phyloP scores from a whole-genome alignment of 208 protist species.

The Wallacemonas sp. region DNA sequence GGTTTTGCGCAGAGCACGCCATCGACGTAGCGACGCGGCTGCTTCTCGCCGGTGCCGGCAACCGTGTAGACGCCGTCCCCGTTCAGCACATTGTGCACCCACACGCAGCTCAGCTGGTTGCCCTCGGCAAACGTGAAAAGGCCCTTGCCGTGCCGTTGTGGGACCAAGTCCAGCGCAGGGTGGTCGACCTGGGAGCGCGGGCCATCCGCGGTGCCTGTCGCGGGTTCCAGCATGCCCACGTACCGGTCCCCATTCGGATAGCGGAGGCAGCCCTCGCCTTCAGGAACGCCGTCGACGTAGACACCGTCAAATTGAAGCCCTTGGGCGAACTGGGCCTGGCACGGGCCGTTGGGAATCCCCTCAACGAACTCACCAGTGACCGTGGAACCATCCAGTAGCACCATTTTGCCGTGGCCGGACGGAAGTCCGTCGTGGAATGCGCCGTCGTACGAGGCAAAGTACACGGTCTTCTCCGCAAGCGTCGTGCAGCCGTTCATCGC shows the following conservation, averaged over 20 bases:
- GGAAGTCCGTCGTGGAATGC: conserved; percentile 43
- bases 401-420: conserved; percentile 47
- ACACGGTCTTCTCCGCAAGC: not conserved
- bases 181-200: not conserved
- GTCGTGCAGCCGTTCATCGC: conserved; percentile 10
- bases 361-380: conserved; percentile 71
- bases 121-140: conserved; percentile 77
- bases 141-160: conserved; percentile 72
- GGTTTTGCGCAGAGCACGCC: conserved; percentile 43
- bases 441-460: conserved; percentile 46
- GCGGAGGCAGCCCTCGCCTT: conserved; percentile 38
- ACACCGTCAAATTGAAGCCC: conserved; percentile 44
- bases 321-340: conserved; percentile 26
- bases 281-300: conserved; percentile 42
- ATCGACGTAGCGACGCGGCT: conserved; percentile 59
- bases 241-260: conserved; percentile 80
- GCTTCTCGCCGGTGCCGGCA: conserved; percentile 38
- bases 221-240: conserved; percentile 58
- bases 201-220: conserved; percentile 7
- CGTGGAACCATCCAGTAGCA: conserved; percentile 58
- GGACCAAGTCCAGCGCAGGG: conserved; percentile 24
- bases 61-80: conserved; percentile 69
- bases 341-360: conserved; percentile 42
- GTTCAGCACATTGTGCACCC: conserved; percentile 79
- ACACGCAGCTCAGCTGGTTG: conserved; percentile 67